Conservation (phyloP, 805 yeast species). For the Sugiyamaella smithiae region DNA sequence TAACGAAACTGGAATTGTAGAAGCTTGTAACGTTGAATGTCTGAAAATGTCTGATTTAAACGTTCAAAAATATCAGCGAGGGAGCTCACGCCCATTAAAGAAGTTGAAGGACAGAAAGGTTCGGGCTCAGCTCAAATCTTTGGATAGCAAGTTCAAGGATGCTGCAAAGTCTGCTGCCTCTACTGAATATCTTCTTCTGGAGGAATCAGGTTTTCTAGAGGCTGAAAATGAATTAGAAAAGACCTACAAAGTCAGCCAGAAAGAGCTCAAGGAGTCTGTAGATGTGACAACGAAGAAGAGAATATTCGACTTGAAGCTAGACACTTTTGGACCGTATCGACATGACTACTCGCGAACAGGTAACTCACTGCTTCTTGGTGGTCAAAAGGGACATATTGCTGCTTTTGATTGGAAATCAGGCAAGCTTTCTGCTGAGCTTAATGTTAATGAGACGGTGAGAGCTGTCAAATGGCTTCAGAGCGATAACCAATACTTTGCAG, state of each 20-base stretch:
- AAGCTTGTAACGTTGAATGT: no score
- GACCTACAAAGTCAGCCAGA: slow-evolving; percentile 80
- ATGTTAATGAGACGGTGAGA: slow-evolving; percentile 83
- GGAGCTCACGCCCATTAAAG: slow-evolving; percentile 4
- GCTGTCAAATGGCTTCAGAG: slow-evolving; percentile 89
- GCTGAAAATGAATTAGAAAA: slow-evolving; percentile 92
- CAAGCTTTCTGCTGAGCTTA: slow-evolving; percentile 71
- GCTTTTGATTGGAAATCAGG: slow-evolving; percentile 96
- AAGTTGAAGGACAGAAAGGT: slow-evolving; percentile 55
- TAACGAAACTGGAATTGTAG: no score
- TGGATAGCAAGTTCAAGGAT: slow-evolving; percentile 69
- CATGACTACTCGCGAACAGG: slow-evolving; percentile 86
- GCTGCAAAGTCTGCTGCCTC: slow-evolving; percentile 83
- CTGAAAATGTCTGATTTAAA: slow-evolving; percentile 9
- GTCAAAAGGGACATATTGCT: slow-evolving; percentile 92
- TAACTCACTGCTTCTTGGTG: slow-evolving; percentile 77
- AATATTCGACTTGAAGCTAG: slow-evolving; percentile 64
- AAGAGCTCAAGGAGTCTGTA: slow-evolving; percentile 70
- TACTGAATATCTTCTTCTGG: slow-evolving; percentile 81
- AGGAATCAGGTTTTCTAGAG: slow-evolving; percentile 81
- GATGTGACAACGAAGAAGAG: slow-evolving; percentile 75
- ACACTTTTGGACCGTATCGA: slow-evolving; percentile 82
- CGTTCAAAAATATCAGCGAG: slow-evolving; percentile 27
- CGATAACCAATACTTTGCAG: slow-evolving; percentile 85
- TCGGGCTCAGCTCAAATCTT: slow-evolving; percentile 60